Evolutionary conservation across 2,329 filamentous ascomycete genomes (phyloP).

Genomic region (Aureobasidium sp.): DNA sequence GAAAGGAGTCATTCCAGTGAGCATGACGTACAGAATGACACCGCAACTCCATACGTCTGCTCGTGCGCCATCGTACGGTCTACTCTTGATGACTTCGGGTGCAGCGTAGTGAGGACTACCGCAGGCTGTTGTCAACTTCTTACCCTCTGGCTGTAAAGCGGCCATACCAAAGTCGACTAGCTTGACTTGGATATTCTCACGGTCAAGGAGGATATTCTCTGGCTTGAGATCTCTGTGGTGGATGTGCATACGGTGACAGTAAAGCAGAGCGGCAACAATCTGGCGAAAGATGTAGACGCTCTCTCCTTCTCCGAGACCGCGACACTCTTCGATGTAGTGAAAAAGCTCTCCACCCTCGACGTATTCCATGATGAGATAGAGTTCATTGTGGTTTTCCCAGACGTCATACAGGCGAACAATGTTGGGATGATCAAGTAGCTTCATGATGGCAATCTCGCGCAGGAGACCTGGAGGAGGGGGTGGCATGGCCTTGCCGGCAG

Average conservation of each 20-base stretch:
- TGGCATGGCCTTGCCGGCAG: constrained; percentile 56
- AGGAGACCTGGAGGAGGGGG: constrained; percentile 70
- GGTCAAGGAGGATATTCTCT: constrained; percentile 86
- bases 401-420: constrained; percentile 93
- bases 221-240: constrained; percentile 95
- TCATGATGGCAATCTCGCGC: constrained; percentile 93
- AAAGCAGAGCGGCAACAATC: constrained; percentile 83
- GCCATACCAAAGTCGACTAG: constrained; percentile 98
- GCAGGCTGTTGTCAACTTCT: constrained; percentile 79
- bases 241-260: constrained; percentile 90
- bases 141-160: constrained; percentile 71
- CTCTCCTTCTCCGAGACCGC: constrained; percentile 69
- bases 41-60: constrained; percentile 94
- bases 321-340: constrained; percentile 68
- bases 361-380: constrained; percentile 95
- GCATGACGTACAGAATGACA: constrained; percentile 79
- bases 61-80: constrained; percentile 71
- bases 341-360: constrained; percentile 81
- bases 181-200: constrained; percentile 65
- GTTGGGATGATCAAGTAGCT: constrained; percentile 88
- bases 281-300: constrained; percentile 83
- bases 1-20: constrained; percentile 79
- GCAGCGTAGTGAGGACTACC: constrained; percentile 96
- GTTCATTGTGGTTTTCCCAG: constrained; percentile 92
- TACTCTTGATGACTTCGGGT: constrained; percentile 75